Conservation (phyloP, 441 rosid species). For the Gossypium gossypioides region DNA sequence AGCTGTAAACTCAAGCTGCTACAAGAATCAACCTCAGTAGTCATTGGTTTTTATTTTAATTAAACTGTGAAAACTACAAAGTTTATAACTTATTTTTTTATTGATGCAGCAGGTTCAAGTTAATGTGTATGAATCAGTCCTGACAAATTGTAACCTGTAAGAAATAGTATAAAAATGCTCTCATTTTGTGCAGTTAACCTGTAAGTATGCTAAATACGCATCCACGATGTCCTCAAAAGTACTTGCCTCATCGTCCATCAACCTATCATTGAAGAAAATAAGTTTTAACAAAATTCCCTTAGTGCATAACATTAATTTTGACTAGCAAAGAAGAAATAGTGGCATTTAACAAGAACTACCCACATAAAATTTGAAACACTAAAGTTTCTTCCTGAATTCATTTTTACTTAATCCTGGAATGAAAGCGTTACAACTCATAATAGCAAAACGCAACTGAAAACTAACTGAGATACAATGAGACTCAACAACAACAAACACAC, state of each 20-base stretch:
- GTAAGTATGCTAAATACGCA: conserved; percentile 78
- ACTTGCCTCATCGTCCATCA: conserved; percentile 53
- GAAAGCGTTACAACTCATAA: background rate
- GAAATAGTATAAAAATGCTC: conserved; percentile 1
- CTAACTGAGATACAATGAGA: background rate
- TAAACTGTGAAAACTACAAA: background rate
- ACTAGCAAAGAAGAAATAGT: background rate
- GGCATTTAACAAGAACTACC: background rate
- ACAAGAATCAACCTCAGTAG: background rate
- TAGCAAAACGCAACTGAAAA: background rate
- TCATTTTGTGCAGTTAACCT: conserved; percentile 36
- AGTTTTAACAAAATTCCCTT: background rate
- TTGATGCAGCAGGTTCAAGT: background rate
- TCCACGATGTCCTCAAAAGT: conserved; percentile 79
- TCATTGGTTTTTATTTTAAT: background rate
- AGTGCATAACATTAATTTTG: background rate
- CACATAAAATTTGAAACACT: background rate
- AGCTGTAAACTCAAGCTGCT: background rate
- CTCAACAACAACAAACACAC: background rate
- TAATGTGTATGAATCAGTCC: background rate
- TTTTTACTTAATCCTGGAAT: background rate
- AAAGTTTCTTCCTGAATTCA: background rate
- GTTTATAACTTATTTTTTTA: background rate
- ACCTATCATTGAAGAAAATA: conserved; percentile 32
- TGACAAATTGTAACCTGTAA: background rate